Percentiles rank a stretch among this genome's conserved stretches.
These are phyloP conservation scores for Rhynchosporium agropyri DNA, from an alignment of 2,329 filamentous ascomycete species.

Conservation along the genomic window DNA sequence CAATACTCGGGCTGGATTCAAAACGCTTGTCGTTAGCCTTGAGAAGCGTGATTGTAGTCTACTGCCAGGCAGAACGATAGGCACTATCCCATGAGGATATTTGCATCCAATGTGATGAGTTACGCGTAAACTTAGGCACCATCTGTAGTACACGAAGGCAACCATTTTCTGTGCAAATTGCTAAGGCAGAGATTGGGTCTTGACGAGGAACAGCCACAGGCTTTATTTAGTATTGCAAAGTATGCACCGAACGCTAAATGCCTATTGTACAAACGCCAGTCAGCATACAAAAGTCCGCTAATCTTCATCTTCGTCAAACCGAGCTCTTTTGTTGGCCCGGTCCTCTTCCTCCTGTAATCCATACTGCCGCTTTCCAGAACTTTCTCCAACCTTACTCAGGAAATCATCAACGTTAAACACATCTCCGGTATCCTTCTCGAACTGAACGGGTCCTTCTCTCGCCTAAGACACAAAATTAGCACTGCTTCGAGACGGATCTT, in stretches of 20 bases:
- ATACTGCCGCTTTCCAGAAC: constrained; percentile 70
- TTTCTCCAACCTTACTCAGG: constrained; percentile 73
- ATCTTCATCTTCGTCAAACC: constrained; percentile 71
- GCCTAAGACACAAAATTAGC: constrained; percentile 50
- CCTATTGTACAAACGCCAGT: constrained; percentile 13
- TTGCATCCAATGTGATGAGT: background rate
- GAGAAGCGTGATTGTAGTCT: background rate
- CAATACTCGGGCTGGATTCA: too few relatives aligned
- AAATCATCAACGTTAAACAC: constrained; percentile 96
- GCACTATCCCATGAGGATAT: too few relatives aligned
- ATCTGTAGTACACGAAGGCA: background rate
- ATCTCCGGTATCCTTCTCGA: constrained; percentile 84
- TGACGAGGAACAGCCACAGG: background rate
- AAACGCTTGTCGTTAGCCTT: too few relatives aligned
- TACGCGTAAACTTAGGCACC: constrained; percentile 7
- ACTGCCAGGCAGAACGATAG: background rate
- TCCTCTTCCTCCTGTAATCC: constrained; percentile 70
- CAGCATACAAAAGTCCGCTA: constrained; percentile 22
- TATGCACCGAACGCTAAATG: background rate
- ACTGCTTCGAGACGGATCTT: constrained; percentile 7
- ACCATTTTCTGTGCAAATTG: background rate
- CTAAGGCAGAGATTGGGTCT: background rate
- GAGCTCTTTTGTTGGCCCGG: constrained; percentile 68
- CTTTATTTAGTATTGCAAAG: background rate
- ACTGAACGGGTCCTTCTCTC: constrained; percentile 90